Evolutionary conservation across 1,284 basidiomycete species (phyloP), one percentile per base, ranked within the genome.

Genomic region (Vanrija sp.): DNA sequence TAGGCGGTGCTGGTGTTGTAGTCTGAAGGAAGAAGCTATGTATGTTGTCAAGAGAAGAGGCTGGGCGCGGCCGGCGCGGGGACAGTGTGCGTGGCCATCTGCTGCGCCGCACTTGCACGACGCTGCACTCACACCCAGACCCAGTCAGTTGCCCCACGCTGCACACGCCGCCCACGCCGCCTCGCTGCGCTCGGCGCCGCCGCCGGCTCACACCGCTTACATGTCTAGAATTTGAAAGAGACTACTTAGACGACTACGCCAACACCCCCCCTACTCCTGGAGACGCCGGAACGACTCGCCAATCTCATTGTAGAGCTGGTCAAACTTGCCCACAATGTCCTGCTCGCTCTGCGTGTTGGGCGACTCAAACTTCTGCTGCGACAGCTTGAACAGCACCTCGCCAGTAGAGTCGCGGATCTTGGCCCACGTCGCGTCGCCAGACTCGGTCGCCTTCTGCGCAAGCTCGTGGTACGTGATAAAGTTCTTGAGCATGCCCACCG

Each of bases 301-400:
- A 61, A 94, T 93, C 77, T 93, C 90, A 57, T 77, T 76, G 73
- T 93, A 79, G 53, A 94, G 76, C 41, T 80, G 79, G 68, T 94
- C 88, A 68, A 92, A 79, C 73, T 87, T 93, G 78, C 84, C 78
- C 76, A 84, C 85, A 65, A 95, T 86, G 4, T 81, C 77, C 56
- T 88, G 87, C 75, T 90, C 83, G 49, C 88, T 89, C 80, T 92
- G 87, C 9, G 89, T 88, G 43, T 63, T 71, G 60, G 66, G 66
- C 57, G 59, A 89, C 85, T 96, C 92, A 74, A 97, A 97, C 77
- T 97, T 98, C 89, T 95, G 94, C 78, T 98, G 94, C 50, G 92
- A 95, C 25, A 98, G 83, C 75, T 94, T 90, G 81, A 88, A 97
- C 82, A 95, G 89, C 60, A 96, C 76, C 66, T 99, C 95, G 51